Evolutionary conservation across 345 rosid genomes (phyloP), one percentile per base, ranked within the genome.

Genomic region (Salix exigua): DNA sequence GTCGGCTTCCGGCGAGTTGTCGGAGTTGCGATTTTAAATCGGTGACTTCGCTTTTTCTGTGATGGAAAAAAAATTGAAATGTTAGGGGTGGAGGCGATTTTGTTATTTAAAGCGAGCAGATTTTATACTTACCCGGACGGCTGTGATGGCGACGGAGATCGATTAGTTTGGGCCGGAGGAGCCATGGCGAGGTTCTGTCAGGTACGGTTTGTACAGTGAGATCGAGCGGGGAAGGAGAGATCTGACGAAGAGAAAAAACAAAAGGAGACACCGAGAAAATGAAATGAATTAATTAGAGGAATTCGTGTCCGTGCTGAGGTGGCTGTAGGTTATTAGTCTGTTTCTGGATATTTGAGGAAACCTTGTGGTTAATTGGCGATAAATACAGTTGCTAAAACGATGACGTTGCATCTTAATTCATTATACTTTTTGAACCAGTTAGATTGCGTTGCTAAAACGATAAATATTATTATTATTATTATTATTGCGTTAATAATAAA

Each of bases 1-100:
- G 94, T 76, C 98, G 85, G 76, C 99, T 96, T 14, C 99, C 97
- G 55, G 99, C 99, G 64, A 96, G 91, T 82, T 91, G 98, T 71
- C 99, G 91, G 78, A 96, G 98, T 87, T 96, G 99, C 13, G 87
- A 69, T 82, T 93, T 96, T 82, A 96, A 85, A 87, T 96, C 99
- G 7, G 97, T 82, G 28, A 96, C 99, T 79, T 96, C 99, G 68
- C 99, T 86, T 91, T 96, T 96, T 66, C 97, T 96, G 92, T 14
- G 12, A 64, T 16, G 71, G 68, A 76, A 35, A 23, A 66, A 66
- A n/a, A 26, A n/a, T 16, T 25, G 44, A 42, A 26, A n/a, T 16
- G 16, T 66, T 38, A 75, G 40, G 44, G 10, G n/a, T 26, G 2
- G 40, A 7, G 58, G n/a, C 2, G 31, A 28, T 17, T 21, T 48